Evolutionary conservation across 352 stramenopile species (phyloP).

Genomic region (Phytophthora palmivora): DNA sequence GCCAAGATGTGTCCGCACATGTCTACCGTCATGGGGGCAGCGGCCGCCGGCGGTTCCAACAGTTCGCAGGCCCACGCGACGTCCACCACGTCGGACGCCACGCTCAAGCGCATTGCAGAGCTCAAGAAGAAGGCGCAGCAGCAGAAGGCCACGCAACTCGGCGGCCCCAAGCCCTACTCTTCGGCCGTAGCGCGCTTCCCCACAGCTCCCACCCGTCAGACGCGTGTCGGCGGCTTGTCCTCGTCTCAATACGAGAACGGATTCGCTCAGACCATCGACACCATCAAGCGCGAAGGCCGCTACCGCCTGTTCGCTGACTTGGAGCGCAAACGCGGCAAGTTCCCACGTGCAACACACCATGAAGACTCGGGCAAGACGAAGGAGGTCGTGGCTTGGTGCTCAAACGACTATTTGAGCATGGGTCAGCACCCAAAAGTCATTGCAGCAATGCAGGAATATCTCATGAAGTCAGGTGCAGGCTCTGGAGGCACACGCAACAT

Average conservation of each 20-base stretch:
- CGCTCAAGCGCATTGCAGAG: constrained; percentile 72
- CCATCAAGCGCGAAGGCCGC: constrained; percentile 86
- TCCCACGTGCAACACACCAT: constrained; percentile 84
- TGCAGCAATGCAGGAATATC: constrained; percentile 81
- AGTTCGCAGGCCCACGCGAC: constrained; percentile 71
- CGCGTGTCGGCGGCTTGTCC: constrained; percentile 69
- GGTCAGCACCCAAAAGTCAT: constrained; percentile 91
- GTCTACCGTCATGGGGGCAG: constrained; percentile 78
- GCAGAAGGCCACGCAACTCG: constrained; percentile 38
- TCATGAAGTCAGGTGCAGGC: constrained; percentile 82
- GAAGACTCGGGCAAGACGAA: constrained; percentile 70
- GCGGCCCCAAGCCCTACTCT: constrained; percentile 42
- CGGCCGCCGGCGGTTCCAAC: constrained; percentile 45
- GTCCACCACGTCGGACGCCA: constrained; percentile 63
- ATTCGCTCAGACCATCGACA: constrained; percentile 79
- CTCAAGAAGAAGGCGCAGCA: constrained; percentile 71
- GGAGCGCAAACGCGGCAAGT: constrained; percentile 87
- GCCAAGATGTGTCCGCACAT: constrained; percentile 90
- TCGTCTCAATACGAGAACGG: constrained; percentile 69
- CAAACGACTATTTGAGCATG: constrained; percentile 93
- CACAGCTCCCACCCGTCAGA: constrained; percentile 59
- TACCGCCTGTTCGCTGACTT: constrained; percentile 91
- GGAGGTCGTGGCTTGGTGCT: constrained; percentile 92
- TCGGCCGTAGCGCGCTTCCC: constrained; percentile 63
- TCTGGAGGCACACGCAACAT: constrained; percentile 92